Base-by-base conservation (phyloP, 345 rosid genomes). In the Linum tenue region DNA sequence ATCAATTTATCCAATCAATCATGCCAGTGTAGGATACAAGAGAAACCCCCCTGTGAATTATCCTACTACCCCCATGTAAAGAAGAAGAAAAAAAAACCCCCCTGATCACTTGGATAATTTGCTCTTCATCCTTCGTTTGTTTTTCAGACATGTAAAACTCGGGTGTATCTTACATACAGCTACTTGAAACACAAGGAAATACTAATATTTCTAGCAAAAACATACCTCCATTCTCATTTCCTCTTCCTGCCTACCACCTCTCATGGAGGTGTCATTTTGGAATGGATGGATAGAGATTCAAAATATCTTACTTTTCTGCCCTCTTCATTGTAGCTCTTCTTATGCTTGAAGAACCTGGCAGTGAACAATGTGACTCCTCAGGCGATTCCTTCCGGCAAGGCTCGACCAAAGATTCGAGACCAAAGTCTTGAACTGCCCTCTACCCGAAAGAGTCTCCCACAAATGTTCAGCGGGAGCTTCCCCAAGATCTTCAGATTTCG, bases 261-360 rank as follows among this genome's bases (percentile, higher is more conserved):
- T 15, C 55, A 60, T 41, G 37, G 55, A 56, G 56, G 55, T 64
- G 56, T 67, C 69, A 70, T 35, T 35, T 36, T 63, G 39, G 31
- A 44, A 51, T 40, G 64, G 66, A 53, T n/a, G 55, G 37, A 40
- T 56, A 62, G 57, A 42, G 63, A 66, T 41, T 41, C 10, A 36
- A 42, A 12, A n/a, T 65, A 44, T 14, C 4, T 40, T 12, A 40
- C 7, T 59, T 68, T 62, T 56, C 63, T 37, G 36, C 48, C 64
- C 12, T 42, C 10, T 77, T 59, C 5, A 14, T 14, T 3, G 7
- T 4, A 57, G 16, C 38, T 4, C 4, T 12, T 37, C 38, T 57
- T 57, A 87, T 15, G 90, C 88, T 77, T 77, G 86, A 61, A 87
- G 94, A 73, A 81, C 85, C 78, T 87, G 90, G 72, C 94, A 85